phyloP scores from a whole-genome alignment of 2,329 filamentous ascomycete species.

The Myrmaecium sp. region DNA sequence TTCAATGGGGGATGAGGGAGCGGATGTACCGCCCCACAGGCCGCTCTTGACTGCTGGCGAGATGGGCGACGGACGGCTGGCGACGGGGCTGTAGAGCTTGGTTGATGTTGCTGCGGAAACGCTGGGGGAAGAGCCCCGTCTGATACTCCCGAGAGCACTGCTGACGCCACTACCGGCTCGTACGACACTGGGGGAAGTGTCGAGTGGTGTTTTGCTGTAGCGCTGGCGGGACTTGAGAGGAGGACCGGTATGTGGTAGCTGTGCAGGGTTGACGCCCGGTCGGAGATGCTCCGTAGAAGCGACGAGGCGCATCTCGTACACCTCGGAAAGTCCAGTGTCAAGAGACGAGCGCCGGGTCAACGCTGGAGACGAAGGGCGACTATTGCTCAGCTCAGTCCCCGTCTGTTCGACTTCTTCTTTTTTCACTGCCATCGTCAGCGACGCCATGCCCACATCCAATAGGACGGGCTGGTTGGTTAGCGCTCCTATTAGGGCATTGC shows the following conservation, averaged over 20 bases:
- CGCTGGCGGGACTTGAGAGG: conserved; percentile 13
- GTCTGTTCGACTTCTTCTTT: conserved; percentile 13
- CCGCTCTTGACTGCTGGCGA: conserved; percentile 3
- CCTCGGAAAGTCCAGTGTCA: conserved; percentile 31
- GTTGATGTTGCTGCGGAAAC: conserved; percentile 8
- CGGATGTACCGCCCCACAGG: conserved; percentile 1
- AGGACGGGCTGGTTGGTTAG: conserved; percentile 83
- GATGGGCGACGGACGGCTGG: conserved; percentile 11
- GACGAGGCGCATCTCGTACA: conserved; percentile 59
- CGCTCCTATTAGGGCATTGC: conserved; percentile 85
- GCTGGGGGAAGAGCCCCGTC: conserved; percentile 19
- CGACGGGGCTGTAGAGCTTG: conserved; percentile 9
- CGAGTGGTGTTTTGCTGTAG: conserved; percentile 11
- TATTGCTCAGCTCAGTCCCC: conserved; percentile 1
- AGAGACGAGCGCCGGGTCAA: conserved; percentile 23
- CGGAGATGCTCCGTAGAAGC: conserved; percentile 60
- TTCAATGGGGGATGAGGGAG: conserved; percentile 3
- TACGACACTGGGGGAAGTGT: conserved; percentile 14
- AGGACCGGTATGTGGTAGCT: conserved; percentile 6
- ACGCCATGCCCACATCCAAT: conserved; percentile 77
- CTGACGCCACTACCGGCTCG: conserved; percentile 16
- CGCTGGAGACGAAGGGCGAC: conserved; percentile 10
- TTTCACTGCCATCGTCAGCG: conserved; percentile 61
- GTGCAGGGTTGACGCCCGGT: conserved; percentile 27
- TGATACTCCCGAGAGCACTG: conserved; percentile 23